Evolutionary conservation across 2,329 filamentous ascomycete genomes (phyloP).

Genomic region (Alternaria consortialis): DNA sequence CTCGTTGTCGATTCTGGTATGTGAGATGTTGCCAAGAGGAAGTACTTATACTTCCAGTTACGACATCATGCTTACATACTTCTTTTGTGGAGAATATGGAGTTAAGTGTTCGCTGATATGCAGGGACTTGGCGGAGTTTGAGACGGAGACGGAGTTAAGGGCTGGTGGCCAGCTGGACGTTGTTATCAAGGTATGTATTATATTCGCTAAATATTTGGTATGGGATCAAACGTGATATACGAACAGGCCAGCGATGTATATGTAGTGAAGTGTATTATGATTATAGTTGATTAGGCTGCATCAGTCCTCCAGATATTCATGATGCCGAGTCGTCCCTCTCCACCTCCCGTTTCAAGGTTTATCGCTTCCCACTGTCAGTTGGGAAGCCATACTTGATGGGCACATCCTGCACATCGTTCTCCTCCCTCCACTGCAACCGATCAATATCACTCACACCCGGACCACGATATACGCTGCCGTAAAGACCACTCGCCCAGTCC

Average conservation of each 20-base stretch:
- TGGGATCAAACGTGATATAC: background rate
- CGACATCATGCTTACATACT: background rate
- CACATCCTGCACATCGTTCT: conserved; percentile 44
- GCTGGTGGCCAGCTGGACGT: background rate
- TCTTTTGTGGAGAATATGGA: background rate
- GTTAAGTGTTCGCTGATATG: background rate
- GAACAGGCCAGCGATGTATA: background rate
- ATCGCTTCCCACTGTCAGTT: conserved; percentile 25
- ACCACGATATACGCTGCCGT: conserved; percentile 68
- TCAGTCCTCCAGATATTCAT: background rate
- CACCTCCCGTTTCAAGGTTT: background rate
- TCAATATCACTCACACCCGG: conserved; percentile 65
- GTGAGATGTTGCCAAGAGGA: background rate
- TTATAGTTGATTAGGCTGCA: background rate
- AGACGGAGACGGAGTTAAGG: background rate
- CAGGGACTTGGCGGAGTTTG: conserved; percentile 4
- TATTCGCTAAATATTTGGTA: background rate
- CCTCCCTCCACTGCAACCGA: conserved; percentile 63
- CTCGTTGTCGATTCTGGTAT: background rate
- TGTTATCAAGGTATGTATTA: background rate
- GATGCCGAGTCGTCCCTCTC: background rate
- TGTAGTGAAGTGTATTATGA: background rate
- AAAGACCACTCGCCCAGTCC: conserved; percentile 65
- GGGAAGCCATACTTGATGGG: conserved; percentile 16
- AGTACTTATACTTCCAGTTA: background rate